Conservation (phyloP, 495 filamentous ascomycete species). For the Amorphotheca resinae region DNA sequence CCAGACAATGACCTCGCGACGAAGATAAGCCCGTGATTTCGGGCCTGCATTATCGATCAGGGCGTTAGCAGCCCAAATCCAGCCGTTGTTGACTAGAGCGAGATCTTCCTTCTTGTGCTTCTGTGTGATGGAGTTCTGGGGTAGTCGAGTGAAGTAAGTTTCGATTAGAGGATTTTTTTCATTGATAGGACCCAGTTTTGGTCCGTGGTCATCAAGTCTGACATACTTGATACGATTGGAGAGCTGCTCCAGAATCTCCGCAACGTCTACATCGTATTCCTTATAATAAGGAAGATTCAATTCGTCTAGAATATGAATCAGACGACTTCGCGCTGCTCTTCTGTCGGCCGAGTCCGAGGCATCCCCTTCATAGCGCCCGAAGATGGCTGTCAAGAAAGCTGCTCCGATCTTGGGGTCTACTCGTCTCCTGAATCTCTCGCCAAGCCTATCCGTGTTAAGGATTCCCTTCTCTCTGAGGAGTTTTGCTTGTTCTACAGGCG, state of each 20-base stretch:
- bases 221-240: conserved; percentile 91
- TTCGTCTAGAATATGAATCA: conserved; percentile 60
- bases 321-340: conserved; percentile 33
- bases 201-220: conserved; percentile 81
- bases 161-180: conserved; percentile 75
- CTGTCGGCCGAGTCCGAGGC: conserved; percentile 29
- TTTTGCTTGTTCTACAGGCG: conserved; percentile 47
- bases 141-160: conserved; percentile 88
- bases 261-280: conserved; percentile 78
- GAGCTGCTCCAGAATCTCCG: conserved; percentile 75
- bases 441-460: conserved; percentile 53
- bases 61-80: conserved; percentile 96
- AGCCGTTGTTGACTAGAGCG: conserved; percentile 89
- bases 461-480: conserved; percentile 48
- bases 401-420: conserved; percentile 57
- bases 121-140: conserved; percentile 62
- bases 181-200: conserved; percentile 71
- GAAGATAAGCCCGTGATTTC: conserved; percentile 75
- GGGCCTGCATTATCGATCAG: conserved; percentile 89
- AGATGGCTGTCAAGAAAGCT: conserved; percentile 52
- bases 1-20: conserved; percentile 95
- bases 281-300: conserved; percentile 79
- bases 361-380: conserved; percentile 51
- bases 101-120: conserved; percentile 66
- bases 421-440: conserved; percentile 60